Evolutionary conservation across 1,139 yeast species (phyloP), one percentile per base, ranked within the genome.

Genomic region (Geotrichum europaeum): DNA sequence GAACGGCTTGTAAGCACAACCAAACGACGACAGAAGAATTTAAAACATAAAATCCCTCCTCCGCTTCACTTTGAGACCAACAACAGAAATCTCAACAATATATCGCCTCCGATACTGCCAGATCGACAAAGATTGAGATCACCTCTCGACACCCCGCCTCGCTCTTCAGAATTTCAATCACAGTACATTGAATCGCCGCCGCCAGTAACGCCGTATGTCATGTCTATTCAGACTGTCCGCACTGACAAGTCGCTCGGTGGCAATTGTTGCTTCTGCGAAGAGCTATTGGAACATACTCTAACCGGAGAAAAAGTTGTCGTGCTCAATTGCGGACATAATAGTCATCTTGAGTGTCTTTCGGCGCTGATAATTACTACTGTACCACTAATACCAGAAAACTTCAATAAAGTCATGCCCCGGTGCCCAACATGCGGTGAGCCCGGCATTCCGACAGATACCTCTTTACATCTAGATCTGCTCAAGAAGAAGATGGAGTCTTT

Each of bases 201-300:
- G n/a, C 30, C 51, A 5, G 63, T 61, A 12, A 50, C 60, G 5
- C 59, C 63, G 5, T 61, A 58, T 45, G 53, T 56, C 24, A 36
- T 56, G 51, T 53, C 54, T 36, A 61, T 58, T 1, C 61, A 55
- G 34, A 30, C 53, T 1, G 55, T 32, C 12, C 59, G 65, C 22
- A 55, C 60, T 9, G 67, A 64, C 49, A 63, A 62, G 43, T 64
- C 68, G 3, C 60, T 68, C 6, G 61, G 57, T 10, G 70, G 66
- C 15, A 61, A 57, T 22, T 70, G 73, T 60, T 69, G 72, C 55
- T 67, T 70, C 55, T 70, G 73, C 57, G 72, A 69, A 57, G 70
- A 69, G 56, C 60, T 68, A 3, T 61, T 69, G 24, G 69, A 66
- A 24, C 56, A 64, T 51, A 59, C 65, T 7, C 60, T 70, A 12